These are phyloP conservation scores for Hypholoma sublateritium DNA, from an alignment of 768 basidiomycete genomes.

Conservation along the genomic window DNA sequence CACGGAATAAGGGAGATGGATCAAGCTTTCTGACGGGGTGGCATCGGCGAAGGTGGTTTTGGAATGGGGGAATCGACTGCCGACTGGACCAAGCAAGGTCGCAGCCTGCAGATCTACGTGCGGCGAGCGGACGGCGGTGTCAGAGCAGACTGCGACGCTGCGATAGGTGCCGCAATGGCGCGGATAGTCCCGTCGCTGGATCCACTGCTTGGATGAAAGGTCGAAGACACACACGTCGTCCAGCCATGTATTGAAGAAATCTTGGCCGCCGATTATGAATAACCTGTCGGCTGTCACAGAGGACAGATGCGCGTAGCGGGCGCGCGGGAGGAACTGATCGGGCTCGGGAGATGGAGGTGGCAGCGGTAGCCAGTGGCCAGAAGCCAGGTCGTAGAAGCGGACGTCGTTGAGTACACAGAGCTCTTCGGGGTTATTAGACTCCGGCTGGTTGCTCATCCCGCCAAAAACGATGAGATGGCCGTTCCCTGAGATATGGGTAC, in stretches of 20 bases:
- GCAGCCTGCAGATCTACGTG: constrained; percentile 56
- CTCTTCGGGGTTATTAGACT: constrained; percentile 71
- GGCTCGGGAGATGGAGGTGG: constrained; percentile 33
- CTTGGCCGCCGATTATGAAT: constrained; percentile 94
- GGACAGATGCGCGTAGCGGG: constrained; percentile 94
- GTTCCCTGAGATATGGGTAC: constrained; percentile 56
- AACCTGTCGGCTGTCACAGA: constrained; percentile 82
- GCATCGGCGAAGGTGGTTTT: constrained; percentile 45
- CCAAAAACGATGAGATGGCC: constrained; percentile 92
- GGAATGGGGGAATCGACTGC: constrained; percentile 57
- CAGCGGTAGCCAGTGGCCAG: constrained; percentile 69
- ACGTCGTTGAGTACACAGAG: constrained; percentile 93
- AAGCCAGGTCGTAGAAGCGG: constrained; percentile 79
- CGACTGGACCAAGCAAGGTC: constrained; percentile 51
- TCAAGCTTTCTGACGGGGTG: constrained; percentile 58
- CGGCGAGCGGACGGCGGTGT: constrained; percentile 63
- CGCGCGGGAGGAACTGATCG: constrained; percentile 64
- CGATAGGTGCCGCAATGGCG: constrained; percentile 97
- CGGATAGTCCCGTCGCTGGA: constrained; percentile 76
- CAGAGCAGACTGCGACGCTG: constrained; percentile 82
- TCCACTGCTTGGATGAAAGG: constrained; percentile 71
- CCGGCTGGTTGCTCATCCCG: constrained; percentile 85
- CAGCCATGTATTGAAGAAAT: constrained; percentile 89
- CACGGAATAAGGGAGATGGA: constrained; percentile 78
- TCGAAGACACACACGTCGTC: constrained; percentile 93